A percentile compares a stretch with the other conserved stretches of the same genome.
Evolutionary conservation across 345 rosid genomes (phyloP).

Genomic region (Salix caprea): DNA sequence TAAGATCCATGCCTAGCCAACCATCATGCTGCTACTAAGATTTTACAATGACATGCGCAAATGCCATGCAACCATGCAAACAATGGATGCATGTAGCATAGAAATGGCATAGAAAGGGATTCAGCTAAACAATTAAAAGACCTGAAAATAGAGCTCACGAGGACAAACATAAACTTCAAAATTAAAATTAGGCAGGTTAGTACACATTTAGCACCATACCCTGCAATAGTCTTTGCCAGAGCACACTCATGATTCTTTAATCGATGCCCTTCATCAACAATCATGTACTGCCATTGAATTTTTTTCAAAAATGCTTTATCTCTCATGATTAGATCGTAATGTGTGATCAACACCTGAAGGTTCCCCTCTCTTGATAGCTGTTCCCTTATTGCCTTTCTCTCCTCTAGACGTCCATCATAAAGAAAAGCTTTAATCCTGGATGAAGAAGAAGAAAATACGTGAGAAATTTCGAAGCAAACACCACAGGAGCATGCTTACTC

Average conservation of each 20-base stretch:
- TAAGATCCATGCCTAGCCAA: neutral
- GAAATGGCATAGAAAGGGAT: neutral
- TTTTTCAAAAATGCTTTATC: slow-evolving; percentile 92
- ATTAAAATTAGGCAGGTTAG: neutral
- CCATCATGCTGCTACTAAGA: neutral
- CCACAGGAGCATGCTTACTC: neutral
- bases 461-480: slow-evolving; percentile 13
- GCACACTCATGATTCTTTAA: slow-evolving; percentile 95
- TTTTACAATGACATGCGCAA: neutral
- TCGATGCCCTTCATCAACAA: slow-evolving; percentile 99
- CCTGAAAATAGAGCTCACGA: neutral
- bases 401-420: slow-evolving; percentile 96
- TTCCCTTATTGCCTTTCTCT: slow-evolving; percentile 86
- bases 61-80: neutral
- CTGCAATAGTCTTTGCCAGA: slow-evolving; percentile 81
- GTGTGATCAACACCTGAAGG: slow-evolving; percentile 82
- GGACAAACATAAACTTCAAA: neutral
- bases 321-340: slow-evolving; percentile 97
- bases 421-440: slow-evolving; percentile 82
- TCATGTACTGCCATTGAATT: slow-evolving; percentile 85
- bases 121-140: neutral
- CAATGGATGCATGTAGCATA: neutral
- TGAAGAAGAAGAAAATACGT: slow-evolving; percentile 19
- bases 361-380: slow-evolving; percentile 61
- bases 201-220: slow-evolving; percentile 38